Evolutionary conservation across 1,284 basidiomycete species (phyloP), one percentile per base, ranked within the genome.

Genomic region (Puccinia brachypodii): DNA sequence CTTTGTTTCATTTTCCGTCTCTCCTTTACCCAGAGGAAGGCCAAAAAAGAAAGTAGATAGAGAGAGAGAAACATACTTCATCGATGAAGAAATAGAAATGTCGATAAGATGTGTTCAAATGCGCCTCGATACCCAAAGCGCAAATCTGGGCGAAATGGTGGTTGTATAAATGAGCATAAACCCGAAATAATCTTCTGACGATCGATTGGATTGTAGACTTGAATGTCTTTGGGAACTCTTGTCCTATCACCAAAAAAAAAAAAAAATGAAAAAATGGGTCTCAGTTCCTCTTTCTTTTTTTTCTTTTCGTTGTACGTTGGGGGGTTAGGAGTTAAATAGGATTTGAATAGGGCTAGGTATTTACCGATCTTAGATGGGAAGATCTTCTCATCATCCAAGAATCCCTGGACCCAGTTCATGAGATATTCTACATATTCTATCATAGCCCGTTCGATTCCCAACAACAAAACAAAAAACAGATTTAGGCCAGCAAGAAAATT

Each of bases 61-160:
- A 22, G 1, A 25, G 33, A 58, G n/a, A 50, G 31, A 47, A n/a
- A 64, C 78, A 25, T 11, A 80, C 78, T 53, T 99, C 96, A 85
- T 94, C 92, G 83, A 98, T 91, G 86, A 99, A 98, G 69, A 99
- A 89, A 88, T 98, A 93, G 89, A 99, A 99, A 88, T 99, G 97
- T 40, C 94, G 91, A 87, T 99, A 99, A 86, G 95, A 98, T 2
- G 97, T 99, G 87, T 99, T 99, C 84, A 99, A 90, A 87, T 99
- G 97, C 0, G 96, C 96, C 90, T 99, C 97, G 83, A 99, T 98
- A 19, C 95, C 95, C 72, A 99, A 88, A 9, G 96, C 97, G 87
- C 96, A 99, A 83, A 99, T 94, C 86, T 98, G 96, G 85, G 98
- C 96, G 87, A 99, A 99, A 88, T 99, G 97, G 85, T 96, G 96